Evolutionary conservation across 23 red algal species (phyloP), one percentile per base, ranked within the genome.

Genomic region (Gracilaria vermiculophylla): DNA sequence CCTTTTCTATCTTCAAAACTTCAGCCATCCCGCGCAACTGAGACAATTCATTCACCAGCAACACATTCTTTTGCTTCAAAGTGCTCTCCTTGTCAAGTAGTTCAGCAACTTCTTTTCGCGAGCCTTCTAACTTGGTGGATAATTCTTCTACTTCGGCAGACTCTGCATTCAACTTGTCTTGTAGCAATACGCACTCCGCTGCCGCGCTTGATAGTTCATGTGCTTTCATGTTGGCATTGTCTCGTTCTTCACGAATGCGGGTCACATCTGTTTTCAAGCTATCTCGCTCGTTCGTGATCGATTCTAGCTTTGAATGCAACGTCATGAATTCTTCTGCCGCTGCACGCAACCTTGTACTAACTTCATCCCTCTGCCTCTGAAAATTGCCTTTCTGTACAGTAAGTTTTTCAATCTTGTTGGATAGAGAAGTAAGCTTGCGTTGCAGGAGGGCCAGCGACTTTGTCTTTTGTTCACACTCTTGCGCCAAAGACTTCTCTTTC

Each of bases 371-470:
- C 52, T 91, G 87, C 14, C 87, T 39, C 45, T 81, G 87, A 43
- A 53, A 80, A 17, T 29, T 37, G 27, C 52, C 57, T 57, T 42
- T 54, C 62, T 91, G 87, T 29, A 62, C 20, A 27, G 58, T 81
- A 48, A 91, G 62, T 72, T 91, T 91, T 34, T 91, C 87, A 71
- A 91, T 81, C 75, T 91, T 91, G n/a, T 31, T 60, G 20, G 37
- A 36, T 4, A 60, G 33, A 33, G 60, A 69, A 66, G 54, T 81
- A 4, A 91, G 39, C 28, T 91, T 80, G 29, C 76, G 74, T 44
- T 91, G 87, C 13, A 60, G 33, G 3, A 42, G 40, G 27, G 61
- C 55, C 60, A 91, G 34, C 16, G 53, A 53, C 31, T 40, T 60
- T 23, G 84, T 88, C 70, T 88, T 88, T 48, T 64, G 69, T 19